Base-by-base conservation (phyloP, 1,284 basidiomycete species). In the Irpex rosettiformis region DNA sequence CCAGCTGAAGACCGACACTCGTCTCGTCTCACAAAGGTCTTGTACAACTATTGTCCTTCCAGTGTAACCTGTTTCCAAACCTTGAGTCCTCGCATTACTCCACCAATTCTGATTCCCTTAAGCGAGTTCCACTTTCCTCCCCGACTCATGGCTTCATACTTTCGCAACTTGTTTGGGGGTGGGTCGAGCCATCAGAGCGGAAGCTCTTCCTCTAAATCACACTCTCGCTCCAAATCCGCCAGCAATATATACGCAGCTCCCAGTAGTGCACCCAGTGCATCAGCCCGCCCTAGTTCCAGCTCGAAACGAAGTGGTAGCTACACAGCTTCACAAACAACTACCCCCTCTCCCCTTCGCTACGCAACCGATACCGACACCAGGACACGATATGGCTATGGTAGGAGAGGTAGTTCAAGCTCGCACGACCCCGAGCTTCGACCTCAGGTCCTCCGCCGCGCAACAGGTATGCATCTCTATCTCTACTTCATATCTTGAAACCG, bases 141-240 rank as follows among this genome's bases (percentile, higher is more conserved):
- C 28, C 53, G 55, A 54, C 59, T 43, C 54, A 76, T 76, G 74
- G 67, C 74, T 53, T 69, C 74, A 18, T 70, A 72, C 67, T 65
- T 76, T 53, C 75, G 75, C 58, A 74, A 61, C 57, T 61, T 73
- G 62, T 76, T 76, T 64, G 73, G 74, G 48, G 66, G 65, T 59
- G 62, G 64, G 13, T 63, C 59, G 49, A 60, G 56, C 25, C 56
- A 59, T 51, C 58, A 63, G 29, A 59, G 63, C 51, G 61, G 65
- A 54, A 61, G 63, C 51, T 62, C 62, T 24, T 61, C 67, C 47
- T 33, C 52, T 37, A 68, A 66, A 53, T 60, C 69, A 11, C 69
- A 70, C 58, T 62, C 61, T 48, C 72, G 71, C 25, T 70, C 72
- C 22, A 64, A 62, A 53, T 70, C 72, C 18, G n/a, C 64, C 68